Conservation (phyloP, 768 basidiomycete genomes). For the Tricholoma sp. region DNA sequence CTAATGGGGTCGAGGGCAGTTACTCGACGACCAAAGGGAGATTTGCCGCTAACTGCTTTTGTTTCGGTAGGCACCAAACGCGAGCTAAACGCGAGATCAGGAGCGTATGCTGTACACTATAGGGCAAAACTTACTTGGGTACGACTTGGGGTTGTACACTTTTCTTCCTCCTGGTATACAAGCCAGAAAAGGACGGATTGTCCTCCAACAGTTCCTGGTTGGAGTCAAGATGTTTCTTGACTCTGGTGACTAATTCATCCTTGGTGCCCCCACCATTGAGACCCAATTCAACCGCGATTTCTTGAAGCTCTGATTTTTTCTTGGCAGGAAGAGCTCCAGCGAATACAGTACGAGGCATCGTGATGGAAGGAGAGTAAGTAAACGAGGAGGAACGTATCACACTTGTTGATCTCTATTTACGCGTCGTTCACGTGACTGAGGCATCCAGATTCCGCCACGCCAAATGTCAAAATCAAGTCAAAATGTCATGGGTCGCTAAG, state of each 20-base stretch:
- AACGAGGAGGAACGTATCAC: slow-evolving; percentile 23
- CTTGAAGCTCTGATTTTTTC: slow-evolving; percentile 65
- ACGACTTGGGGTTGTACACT: slow-evolving; percentile 34
- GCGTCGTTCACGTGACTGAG: slow-evolving; percentile 28
- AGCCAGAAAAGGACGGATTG: slow-evolving; percentile 50
- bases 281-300: slow-evolving; percentile 49
- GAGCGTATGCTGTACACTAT: not conserved
- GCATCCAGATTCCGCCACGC: no score
- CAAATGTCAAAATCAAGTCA: no score
- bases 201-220: slow-evolving; percentile 53
- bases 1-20: slow-evolving; percentile 33
- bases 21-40: slow-evolving; percentile 17
- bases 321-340: slow-evolving; percentile 56
- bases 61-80: not conserved
- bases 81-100: slow-evolving; percentile 2
- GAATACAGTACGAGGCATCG: slow-evolving; percentile 41
- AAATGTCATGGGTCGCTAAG: no score
- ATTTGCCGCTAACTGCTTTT: not conserved
- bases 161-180: slow-evolving; percentile 40
- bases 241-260: slow-evolving; percentile 56
- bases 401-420: slow-evolving; percentile 15
- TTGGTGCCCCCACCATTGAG: slow-evolving; percentile 55
- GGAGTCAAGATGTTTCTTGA: slow-evolving; percentile 56
- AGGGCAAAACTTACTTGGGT: not conserved
- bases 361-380: slow-evolving; percentile 16